A percentile compares a stretch with the other conserved stretches of the same genome.
Conservation (phyloP, 306 rosid genomes). For the Rubus parviflorus region DNA sequence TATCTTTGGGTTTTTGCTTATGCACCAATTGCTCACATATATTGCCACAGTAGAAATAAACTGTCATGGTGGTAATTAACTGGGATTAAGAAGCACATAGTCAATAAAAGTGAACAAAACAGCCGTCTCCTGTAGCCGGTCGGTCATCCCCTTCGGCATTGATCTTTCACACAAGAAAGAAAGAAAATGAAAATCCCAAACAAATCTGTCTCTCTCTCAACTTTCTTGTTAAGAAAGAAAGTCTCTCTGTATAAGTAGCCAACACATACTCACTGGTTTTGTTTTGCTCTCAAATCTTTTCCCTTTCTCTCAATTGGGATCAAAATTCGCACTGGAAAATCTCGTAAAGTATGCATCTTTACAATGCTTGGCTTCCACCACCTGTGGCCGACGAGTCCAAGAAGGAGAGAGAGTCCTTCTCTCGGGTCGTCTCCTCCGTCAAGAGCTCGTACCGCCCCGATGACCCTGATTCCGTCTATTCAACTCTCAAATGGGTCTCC, state of each 20-base stretch:
- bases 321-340: not conserved
- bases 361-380: constrained; percentile 98
- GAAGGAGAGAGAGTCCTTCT: constrained; percentile 72
- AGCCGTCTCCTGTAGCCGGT: constrained; percentile 22
- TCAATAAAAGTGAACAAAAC: not conserved
- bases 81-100: not conserved
- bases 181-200: not conserved
- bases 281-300: not conserved
- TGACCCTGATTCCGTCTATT: constrained; percentile 84
- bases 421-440: constrained; percentile 57
- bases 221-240: constrained; percentile 40
- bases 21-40: too few relatives aligned
- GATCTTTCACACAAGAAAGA: not conserved
- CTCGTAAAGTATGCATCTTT: constrained; percentile 68
- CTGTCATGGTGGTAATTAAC: too few relatives aligned
- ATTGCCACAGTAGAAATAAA: too few relatives aligned
- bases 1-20: too few relatives aligned
- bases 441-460: constrained; percentile 49
- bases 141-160: not conserved
- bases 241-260: not conserved
- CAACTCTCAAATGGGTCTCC: constrained; percentile 86
- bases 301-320: not conserved
- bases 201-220: constrained; percentile 10
- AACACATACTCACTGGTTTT: not conserved
- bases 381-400: constrained; percentile 74